Evolutionary conservation across 805 yeast species (phyloP), one percentile per base, ranked within the genome.

Genomic region (Metschnikowia lochheadii): DNA sequence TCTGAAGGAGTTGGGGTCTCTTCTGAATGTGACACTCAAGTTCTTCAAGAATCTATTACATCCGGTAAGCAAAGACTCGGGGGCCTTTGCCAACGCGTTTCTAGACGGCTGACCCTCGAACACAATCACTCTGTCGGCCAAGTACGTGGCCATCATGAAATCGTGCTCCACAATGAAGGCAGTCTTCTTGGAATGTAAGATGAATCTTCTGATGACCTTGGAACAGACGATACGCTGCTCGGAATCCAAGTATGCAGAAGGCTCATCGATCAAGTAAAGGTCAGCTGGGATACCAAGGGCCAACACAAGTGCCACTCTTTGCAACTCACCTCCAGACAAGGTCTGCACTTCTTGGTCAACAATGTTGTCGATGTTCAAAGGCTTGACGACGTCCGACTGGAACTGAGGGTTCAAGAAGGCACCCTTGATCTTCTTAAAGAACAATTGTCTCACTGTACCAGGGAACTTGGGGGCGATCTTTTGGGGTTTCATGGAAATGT

Each of bases 151-250:
- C 99, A 94, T 94, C 78, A 94, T 94, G 82, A 94, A 94, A 82
- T 94, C 99, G 84, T 94, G 99, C 85, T 94, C 99, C 52, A 94
- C 99, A 63, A 94, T 79, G 70, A 94, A 94, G n/a, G 99, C 99
- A 42, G 98, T 92, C 81, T 92, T 94, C 79, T 92, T 91, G 61
- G 97, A 83, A 69, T 94, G 99, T 69, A 94, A 77, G 65, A 94
- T 88, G 67, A 90, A 94, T 73, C 97, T 86, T 82, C 97, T 87
- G 63, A 94, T 94, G 61, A 94, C 99, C 79, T 94, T 94, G 48
- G 99, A 88, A 80, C 99, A 94, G 60, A 94, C 87, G 66, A 94
- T 90, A 89, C 99, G 97, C 76, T 94, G 99, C 75, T 94, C 99
- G 53, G 98, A 92, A 76, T 94, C 99, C 70, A 94, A 82, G 75